Percentiles rank a stretch among this genome's conserved stretches.
phyloP scores from a whole-genome alignment of 225 moss, liverwort and hornwort genomes.

The Bryoerythrophyllum caledonicum region DNA sequence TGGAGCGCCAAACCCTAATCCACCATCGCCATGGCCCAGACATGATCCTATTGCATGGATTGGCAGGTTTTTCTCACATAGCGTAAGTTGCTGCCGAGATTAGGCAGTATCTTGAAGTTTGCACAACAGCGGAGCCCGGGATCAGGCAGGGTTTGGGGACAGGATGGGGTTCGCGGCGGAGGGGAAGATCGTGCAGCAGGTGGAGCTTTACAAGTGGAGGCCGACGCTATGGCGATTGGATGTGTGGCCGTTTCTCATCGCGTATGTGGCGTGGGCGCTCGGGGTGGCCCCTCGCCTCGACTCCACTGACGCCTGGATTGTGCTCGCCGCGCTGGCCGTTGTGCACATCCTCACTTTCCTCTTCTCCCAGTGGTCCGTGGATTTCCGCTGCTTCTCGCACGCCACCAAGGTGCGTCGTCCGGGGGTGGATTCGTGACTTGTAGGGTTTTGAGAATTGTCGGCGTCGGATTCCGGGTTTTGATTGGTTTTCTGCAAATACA shows the following conservation, averaged over 20 bases:
- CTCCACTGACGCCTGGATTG: conserved; percentile 66
- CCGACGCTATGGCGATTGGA: conserved; percentile 74
- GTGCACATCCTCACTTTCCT: conserved; percentile 79
- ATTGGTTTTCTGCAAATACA: conserved; percentile 16
- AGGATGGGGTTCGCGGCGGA: conserved; percentile 79
- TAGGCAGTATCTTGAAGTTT: no score
- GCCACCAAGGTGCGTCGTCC: conserved; percentile 58
- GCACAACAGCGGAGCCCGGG: background rate
- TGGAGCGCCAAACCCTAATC: background rate
- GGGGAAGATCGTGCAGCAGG: conserved; percentile 79
- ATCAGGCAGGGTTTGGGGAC: background rate
- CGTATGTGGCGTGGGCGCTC: conserved; percentile 68
- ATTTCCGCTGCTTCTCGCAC: conserved; percentile 96
- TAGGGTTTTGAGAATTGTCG: conserved; percentile 33
- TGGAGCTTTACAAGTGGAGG: conserved; percentile 95
- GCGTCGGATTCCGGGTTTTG: background rate
- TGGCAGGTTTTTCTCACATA: background rate
- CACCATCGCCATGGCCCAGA: background rate
- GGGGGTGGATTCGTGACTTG: background rate
- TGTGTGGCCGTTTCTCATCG: conserved; percentile 75
- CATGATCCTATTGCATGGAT: background rate
- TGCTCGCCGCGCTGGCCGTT: conserved; percentile 61
- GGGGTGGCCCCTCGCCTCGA: conserved; percentile 69
- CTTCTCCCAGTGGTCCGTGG: conserved; percentile 95
- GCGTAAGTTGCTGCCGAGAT: no score